Percentiles rank a stretch among this genome's conserved stretches.
Evolutionary conservation across 805 yeast species (phyloP).

Genomic region (Lachancea fermentati): DNA sequence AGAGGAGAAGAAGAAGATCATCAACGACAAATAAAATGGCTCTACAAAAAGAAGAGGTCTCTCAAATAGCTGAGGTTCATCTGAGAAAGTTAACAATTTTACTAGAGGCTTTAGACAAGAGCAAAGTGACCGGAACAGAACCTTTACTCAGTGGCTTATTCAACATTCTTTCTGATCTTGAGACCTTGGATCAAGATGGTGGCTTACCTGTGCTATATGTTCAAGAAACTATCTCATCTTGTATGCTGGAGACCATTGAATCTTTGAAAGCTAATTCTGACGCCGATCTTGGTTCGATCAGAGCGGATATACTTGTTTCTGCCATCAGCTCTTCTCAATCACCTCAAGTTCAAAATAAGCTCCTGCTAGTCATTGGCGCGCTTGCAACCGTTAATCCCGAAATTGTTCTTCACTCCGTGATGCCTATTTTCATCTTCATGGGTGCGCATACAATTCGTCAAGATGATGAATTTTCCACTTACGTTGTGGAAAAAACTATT

Average conservation of each 20-base stretch:
- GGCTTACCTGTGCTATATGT: conserved; percentile 86
- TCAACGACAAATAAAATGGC: conserved; percentile 71
- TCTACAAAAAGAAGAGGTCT: conserved; percentile 62
- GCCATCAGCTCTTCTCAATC: conserved; percentile 84
- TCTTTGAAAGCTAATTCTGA: conserved; percentile 41
- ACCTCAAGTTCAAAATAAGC: conserved; percentile 91
- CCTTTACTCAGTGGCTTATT: conserved; percentile 48
- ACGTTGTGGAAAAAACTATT: conserved; percentile 89
- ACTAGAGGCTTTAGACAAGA: conserved; percentile 69
- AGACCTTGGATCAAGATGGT: conserved; percentile 84
- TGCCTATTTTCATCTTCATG: conserved; percentile 99
- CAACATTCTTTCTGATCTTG: conserved; percentile 64
- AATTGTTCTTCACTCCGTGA: conserved; percentile 85
- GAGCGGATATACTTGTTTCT: conserved; percentile 88
- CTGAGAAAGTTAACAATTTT: conserved; percentile 71
- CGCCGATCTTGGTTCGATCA: conserved; percentile 58
- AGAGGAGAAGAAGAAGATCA: conserved; percentile 73
- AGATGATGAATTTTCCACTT: conserved; percentile 91
- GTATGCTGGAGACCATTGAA: conserved; percentile 68
- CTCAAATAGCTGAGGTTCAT: conserved; percentile 70
- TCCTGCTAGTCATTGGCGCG: conserved; percentile 78
- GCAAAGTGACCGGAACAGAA: conserved; percentile 33
- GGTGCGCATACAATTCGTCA: conserved; percentile 96
- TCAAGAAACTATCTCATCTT: conserved; percentile 83
- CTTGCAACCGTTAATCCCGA: conserved; percentile 88